Evolutionary conservation across 2,329 filamentous ascomycete genomes (phyloP).

Genomic region (Neofusicoccum kwambonambiense): DNA sequence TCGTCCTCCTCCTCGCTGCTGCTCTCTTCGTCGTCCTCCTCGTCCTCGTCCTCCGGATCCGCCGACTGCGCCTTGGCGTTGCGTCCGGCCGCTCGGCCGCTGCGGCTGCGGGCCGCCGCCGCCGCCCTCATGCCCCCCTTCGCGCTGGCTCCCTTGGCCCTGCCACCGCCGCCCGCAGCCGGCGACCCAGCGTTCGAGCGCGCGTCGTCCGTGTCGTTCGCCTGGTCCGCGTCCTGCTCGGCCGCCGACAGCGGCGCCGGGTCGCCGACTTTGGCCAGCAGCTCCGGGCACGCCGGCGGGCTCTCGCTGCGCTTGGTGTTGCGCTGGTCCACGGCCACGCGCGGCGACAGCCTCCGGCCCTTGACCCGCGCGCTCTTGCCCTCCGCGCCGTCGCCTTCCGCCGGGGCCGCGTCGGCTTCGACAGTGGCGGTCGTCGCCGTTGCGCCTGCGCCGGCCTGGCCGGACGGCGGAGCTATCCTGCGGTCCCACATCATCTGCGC

Average conservation of each 20-base stretch:
- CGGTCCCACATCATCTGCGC: slow-evolving; percentile 45
- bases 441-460: too few relatives aligned
- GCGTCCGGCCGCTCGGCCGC: not conserved
- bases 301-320: slow-evolving; percentile 9
- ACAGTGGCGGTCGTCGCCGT: too few relatives aligned
- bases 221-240: not conserved
- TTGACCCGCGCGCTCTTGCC: not conserved
- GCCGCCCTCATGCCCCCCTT: slow-evolving; percentile 26
- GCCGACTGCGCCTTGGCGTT: slow-evolving; percentile 5
- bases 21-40: slow-evolving; percentile 24
- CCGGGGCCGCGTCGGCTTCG: too few relatives aligned
- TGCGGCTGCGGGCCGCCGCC: slow-evolving; percentile 25
- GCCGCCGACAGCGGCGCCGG: not conserved
- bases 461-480: slow-evolving; percentile 22
- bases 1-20: slow-evolving; percentile 26
- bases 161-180: not conserved
- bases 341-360: not conserved
- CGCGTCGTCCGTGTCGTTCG: not conserved
- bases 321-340: not conserved
- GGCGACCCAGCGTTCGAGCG: slow-evolving; percentile 1
- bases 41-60: slow-evolving; percentile 22
- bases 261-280: slow-evolving; percentile 13
- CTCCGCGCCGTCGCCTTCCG: not conserved
- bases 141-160: slow-evolving; percentile 13
- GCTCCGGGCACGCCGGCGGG: slow-evolving; percentile 10